Percentiles rank a stretch among this genome's conserved stretches.
phyloP scores from a whole-genome alignment of 345 rosid species.

The Bruguiera gymnorhiza region DNA sequence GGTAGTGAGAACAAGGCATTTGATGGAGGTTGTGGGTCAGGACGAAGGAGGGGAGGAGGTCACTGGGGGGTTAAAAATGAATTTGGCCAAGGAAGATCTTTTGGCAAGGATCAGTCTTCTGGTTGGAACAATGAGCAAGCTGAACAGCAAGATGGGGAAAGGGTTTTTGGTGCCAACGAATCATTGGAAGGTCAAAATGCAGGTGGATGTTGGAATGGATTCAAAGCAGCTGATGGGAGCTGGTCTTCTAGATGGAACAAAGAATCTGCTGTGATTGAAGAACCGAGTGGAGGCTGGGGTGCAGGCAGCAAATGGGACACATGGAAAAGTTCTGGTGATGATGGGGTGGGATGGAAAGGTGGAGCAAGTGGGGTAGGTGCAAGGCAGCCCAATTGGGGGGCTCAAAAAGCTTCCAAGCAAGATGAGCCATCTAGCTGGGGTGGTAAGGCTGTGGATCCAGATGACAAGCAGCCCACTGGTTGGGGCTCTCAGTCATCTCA shows the following conservation, averaged over 20 bases:
- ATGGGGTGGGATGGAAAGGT: background rate
- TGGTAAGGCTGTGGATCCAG: background rate
- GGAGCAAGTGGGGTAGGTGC: background rate
- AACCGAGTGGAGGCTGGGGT: constrained; percentile 10
- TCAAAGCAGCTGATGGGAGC: background rate
- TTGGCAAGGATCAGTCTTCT: constrained; percentile 26
- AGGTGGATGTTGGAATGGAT: background rate
- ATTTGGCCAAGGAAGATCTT: constrained; percentile 34
- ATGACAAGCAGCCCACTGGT: constrained; percentile 6
- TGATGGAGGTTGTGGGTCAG: constrained; percentile 38
- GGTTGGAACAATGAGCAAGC: constrained; percentile 23
- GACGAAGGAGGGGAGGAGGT: constrained; percentile 35
- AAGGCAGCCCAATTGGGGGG: constrained; percentile 13
- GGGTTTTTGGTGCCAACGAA: background rate
- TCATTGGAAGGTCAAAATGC: background rate
- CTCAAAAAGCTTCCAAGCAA: constrained; percentile 12
- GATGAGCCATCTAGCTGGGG: constrained; percentile 10
- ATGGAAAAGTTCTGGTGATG: background rate
- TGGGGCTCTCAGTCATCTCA: constrained; percentile 13
- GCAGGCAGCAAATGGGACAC: constrained; percentile 9
- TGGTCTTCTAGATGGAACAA: background rate
- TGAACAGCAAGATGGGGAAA: background rate
- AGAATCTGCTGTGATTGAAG: background rate
- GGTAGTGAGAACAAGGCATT: constrained; percentile 24
- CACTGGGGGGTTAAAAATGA: constrained; percentile 28